A percentile compares a stretch with the other conserved stretches of the same genome.
These are phyloP conservation scores for Albizia julibrissin DNA, from an alignment of 306 rosid species.

Conservation along the genomic window DNA sequence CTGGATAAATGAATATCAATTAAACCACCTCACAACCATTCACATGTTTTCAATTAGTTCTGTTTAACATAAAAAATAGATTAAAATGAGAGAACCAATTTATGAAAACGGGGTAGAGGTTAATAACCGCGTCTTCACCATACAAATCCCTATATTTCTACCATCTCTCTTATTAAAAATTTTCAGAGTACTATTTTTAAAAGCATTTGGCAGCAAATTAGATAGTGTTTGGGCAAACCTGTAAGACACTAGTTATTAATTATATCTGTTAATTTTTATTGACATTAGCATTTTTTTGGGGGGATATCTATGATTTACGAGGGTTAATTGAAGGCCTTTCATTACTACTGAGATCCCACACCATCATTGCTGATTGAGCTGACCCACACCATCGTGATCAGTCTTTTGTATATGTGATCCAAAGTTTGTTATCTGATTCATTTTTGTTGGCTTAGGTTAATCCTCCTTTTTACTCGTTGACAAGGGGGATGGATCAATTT, in stretches of 20 bases:
- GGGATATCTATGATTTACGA: background rate
- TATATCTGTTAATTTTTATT: background rate
- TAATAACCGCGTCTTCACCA: background rate
- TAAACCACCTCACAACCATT: background rate
- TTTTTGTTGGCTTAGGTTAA: background rate
- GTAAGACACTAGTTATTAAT: too few species aligned
- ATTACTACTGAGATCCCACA: background rate
- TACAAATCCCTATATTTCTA: too few species aligned
- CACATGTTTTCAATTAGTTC: background rate
- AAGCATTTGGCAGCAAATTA: too few species aligned
- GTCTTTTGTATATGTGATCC: background rate
- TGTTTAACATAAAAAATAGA: background rate
- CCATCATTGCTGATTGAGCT: background rate
- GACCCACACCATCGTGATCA: background rate
- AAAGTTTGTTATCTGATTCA: background rate
- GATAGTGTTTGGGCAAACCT: too few species aligned
- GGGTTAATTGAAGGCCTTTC: background rate
- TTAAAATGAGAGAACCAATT: background rate
- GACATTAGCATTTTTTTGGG: background rate
- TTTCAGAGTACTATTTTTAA: too few species aligned
- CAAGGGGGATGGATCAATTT: background rate
- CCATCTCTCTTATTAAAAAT: too few species aligned
- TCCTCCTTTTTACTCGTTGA: background rate
- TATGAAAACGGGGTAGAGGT: background rate
- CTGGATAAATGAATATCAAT: background rate